Evolutionary conservation across 2,329 filamentous ascomycete species (phyloP), one percentile per base, ranked within the genome.

Genomic region (Aspergillus melleus): DNA sequence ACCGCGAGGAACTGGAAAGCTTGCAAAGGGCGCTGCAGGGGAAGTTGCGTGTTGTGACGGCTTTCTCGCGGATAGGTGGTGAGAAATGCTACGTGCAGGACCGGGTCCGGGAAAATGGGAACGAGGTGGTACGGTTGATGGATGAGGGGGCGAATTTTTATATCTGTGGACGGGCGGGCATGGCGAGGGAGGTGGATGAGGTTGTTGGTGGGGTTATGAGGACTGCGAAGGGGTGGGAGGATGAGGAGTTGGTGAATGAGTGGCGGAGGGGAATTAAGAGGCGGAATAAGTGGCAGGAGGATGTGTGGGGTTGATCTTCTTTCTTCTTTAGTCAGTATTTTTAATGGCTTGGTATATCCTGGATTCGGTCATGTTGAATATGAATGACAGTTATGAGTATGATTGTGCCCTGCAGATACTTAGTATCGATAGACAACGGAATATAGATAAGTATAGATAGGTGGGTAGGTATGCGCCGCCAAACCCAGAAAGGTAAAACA

Each of bases 231-330:
- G 70, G 68, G 0, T 78, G 79, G 75, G 68, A 64, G 14, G 78
- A 81, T 19, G 65, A 60, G 6, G 65, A 60, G 6, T 74, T 80
- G 49, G 72, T 77, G 14, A 78, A 78, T 56, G 72, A 74, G 54
- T 84, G 81, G 81, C 76, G 72, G 24, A 80, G 81, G 62, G 74
- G 69, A 16, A 68, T 82, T 44, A 83, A 82, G 76, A 80, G 77
- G 65, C 74, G 75, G 29, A 78, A 76, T n/a, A 83, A 81, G 67
- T 84, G 81, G 81, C 78, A 79, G 64, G 81, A 83, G 64, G 81
- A 84, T 75, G 81, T 84, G 49, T 84, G 81, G 82, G 52, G 36
- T 20, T 54, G 16, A 24, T 24, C 10, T 32, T n/a, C 2, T n/a
- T 9, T 9, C 24, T 20, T 30, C 19, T 20, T 51, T 12, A 24